Evolutionary conservation across 2,329 filamentous ascomycete species (phyloP).

Genomic region (Laburnicola sp.): DNA sequence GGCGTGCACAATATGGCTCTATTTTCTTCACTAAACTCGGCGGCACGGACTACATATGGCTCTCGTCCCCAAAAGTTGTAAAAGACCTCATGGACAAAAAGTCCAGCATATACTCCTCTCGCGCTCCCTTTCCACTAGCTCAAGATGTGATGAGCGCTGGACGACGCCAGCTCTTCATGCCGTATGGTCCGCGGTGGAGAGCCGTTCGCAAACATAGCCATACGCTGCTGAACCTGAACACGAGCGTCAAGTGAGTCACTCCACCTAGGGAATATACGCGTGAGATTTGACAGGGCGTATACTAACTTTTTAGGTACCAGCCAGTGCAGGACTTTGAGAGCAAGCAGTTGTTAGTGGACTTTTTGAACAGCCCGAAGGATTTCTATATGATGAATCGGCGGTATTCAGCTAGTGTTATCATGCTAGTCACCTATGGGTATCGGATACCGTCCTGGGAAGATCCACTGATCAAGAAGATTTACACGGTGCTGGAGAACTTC

Average conservation of each 20-base stretch:
- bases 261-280: too few relatives aligned
- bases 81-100: slow-evolving; percentile 60
- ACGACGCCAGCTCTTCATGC: slow-evolving; percentile 51
- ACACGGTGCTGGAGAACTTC: slow-evolving; percentile 36
- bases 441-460: slow-evolving; percentile 39
- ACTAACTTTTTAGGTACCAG: too few relatives aligned
- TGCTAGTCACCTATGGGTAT: slow-evolving; percentile 42
- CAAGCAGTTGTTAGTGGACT: slow-evolving; percentile 49
- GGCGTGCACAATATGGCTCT: slow-evolving; percentile 44
- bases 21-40: slow-evolving; percentile 49
- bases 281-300: too few relatives aligned
- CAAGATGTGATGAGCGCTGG: slow-evolving; percentile 52
- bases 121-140: slow-evolving; percentile 41
- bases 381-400: slow-evolving; percentile 39
- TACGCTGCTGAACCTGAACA: slow-evolving; percentile 34
- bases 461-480: slow-evolving; percentile 38
- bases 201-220: slow-evolving; percentile 43
- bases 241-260: slow-evolving; percentile 31
- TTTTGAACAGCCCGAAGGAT: slow-evolving; percentile 43
- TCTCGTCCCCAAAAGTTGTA: slow-evolving; percentile 53
- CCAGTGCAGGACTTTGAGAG: slow-evolving; percentile 53
- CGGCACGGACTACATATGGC: slow-evolving; percentile 47
- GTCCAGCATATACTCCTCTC: slow-evolving; percentile 56
- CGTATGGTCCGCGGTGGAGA: slow-evolving; percentile 47
- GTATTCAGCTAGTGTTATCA: slow-evolving; percentile 40